Conservation (phyloP, 2,329 filamentous ascomycete genomes). For the Elsinoe australis region DNA sequence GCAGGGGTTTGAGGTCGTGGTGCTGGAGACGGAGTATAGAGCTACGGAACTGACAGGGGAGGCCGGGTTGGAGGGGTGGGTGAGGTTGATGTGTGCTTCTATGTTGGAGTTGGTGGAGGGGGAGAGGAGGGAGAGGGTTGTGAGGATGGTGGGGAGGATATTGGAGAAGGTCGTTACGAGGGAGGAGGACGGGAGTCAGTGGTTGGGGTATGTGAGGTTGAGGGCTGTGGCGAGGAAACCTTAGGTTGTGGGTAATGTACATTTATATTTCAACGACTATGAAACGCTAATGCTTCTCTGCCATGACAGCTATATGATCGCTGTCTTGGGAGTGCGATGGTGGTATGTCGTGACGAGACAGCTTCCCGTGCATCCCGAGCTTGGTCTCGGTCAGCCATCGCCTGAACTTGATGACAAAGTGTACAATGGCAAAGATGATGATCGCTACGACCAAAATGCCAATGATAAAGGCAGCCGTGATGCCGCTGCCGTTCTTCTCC, state of each 20-base stretch:
- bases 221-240: constrained; percentile 35
- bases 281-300: not conserved
- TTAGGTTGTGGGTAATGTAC: not conserved
- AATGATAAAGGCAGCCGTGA: constrained; percentile 58
- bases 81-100: constrained; percentile 54
- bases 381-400: constrained; percentile 40
- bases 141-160: constrained; percentile 49
- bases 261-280: not conserved
- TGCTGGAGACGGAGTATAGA: constrained; percentile 56
- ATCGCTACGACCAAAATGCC: constrained; percentile 36
- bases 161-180: constrained; percentile 49
- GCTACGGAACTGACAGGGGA: constrained; percentile 47
- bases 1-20: constrained; percentile 38
- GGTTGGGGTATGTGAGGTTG: constrained; percentile 42
- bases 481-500: constrained; percentile 35
- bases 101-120: constrained; percentile 50
- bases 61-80: constrained; percentile 56
- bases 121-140: constrained; percentile 44
- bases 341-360: constrained; percentile 24
- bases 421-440: constrained; percentile 37
- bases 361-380: constrained; percentile 35
- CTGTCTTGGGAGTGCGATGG: not conserved
- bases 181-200: constrained; percentile 48
- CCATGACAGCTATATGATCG: constrained; percentile 2
- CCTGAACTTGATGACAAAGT: constrained; percentile 34